These are phyloP conservation scores for Microdochium bolleyi DNA, from an alignment of 2,329 filamentous ascomycete genomes.

Conservation along the genomic window DNA sequence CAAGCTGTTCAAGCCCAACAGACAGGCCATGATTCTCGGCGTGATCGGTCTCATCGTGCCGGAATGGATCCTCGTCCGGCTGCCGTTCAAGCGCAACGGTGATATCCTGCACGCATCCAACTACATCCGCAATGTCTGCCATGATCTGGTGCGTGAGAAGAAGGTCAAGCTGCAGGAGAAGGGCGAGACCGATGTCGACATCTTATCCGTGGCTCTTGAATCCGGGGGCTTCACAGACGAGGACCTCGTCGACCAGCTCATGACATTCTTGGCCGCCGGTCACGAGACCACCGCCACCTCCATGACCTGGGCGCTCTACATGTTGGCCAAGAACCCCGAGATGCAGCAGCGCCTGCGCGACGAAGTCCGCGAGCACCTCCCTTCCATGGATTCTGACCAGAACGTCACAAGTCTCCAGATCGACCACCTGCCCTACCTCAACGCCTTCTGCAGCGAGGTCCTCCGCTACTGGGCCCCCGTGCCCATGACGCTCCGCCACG, in stretches of 20 bases:
- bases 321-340: constrained; percentile 23
- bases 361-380: constrained; percentile 28
- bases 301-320: constrained; percentile 31
- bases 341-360: constrained; percentile 27
- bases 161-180: constrained; percentile 24
- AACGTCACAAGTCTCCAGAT: constrained; percentile 24
- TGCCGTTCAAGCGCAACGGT: constrained; percentile 68
- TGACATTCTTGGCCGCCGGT: constrained; percentile 34
- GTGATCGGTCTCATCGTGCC: constrained; percentile 57
- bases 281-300: constrained; percentile 35
- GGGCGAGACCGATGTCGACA: constrained; percentile 19
- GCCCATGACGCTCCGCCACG: constrained; percentile 51
- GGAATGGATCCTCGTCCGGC: constrained; percentile 44
- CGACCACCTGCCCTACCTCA: constrained; percentile 28
- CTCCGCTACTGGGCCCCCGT: constrained; percentile 33
- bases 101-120: constrained; percentile 47
- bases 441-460: constrained; percentile 34
- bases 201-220: constrained; percentile 27
- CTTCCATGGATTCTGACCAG: constrained; percentile 20
- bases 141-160: constrained; percentile 62
- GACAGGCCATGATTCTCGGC: constrained; percentile 44
- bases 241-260: constrained; percentile 27
- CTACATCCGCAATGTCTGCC: constrained; percentile 58
- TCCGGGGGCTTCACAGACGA: constrained; percentile 28
- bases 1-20: constrained; percentile 43